These are phyloP conservation scores for Phanerodontia chrysosporium DNA, from an alignment of 768 basidiomycete genomes.

Conservation along the genomic window DNA sequence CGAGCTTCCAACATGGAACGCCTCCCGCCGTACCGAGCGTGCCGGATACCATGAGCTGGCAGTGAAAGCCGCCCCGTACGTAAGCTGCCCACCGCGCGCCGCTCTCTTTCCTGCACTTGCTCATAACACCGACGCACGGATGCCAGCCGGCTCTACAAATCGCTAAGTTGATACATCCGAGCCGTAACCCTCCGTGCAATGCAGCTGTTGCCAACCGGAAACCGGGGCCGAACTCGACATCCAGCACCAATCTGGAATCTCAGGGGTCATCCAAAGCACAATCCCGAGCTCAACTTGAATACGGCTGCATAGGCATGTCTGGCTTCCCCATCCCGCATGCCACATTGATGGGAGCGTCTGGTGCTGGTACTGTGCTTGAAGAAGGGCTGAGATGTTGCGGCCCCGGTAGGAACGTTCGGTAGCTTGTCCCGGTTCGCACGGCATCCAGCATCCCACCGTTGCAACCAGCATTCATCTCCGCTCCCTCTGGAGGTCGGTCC, in stretches of 20 bases:
- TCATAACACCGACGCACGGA: neutral
- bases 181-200: neutral
- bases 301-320: too few species aligned
- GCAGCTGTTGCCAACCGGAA: neutral
- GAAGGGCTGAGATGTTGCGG: too few species aligned
- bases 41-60: neutral
- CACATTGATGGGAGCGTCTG: too few species aligned
- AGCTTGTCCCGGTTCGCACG: too few species aligned
- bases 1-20: neutral
- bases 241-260: too few species aligned
- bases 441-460: neutral
- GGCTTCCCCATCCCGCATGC: too few species aligned
- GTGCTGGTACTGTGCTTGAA: too few species aligned
- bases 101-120: neutral
- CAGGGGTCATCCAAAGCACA: too few species aligned
- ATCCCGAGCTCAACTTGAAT: too few species aligned
- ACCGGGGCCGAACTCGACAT: neutral
- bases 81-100: neutral
- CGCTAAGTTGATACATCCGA: neutral
- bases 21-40: neutral
- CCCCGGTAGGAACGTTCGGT: too few species aligned
- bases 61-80: neutral
- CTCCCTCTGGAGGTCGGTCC: neutral
- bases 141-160: neutral
- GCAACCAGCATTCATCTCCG: too few species aligned